Conservation (phyloP, 169 alveolate genomes). For the Cryptosporidium viatorum region DNA sequence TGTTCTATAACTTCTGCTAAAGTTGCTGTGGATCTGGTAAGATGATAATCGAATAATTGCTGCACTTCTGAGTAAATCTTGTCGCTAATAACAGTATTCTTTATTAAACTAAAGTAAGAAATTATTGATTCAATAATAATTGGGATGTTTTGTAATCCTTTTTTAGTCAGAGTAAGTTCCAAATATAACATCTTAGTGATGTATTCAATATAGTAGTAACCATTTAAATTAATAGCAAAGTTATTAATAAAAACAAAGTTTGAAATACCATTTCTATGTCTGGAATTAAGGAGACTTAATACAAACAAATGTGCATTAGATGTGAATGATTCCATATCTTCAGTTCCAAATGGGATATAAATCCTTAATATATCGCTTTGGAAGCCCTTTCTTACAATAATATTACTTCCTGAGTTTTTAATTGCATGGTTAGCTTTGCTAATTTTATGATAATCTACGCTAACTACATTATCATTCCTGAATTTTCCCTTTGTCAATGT, state of each 20-base stretch:
- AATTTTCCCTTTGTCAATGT: background rate
- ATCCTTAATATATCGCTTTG: background rate
- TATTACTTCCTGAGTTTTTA: background rate
- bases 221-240: background rate
- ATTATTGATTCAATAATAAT: background rate
- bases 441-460: background rate
- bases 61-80: background rate
- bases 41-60: background rate
- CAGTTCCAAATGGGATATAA: background rate
- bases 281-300: background rate
- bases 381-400: background rate
- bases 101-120: background rate
- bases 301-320: background rate
- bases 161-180: background rate
- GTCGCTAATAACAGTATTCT: background rate
- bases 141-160: background rate
- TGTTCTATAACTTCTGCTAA: background rate
- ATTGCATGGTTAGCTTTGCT: background rate
- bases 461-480: background rate
- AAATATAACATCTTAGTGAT: background rate
- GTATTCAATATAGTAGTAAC: background rate
- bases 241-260: conserved; percentile 25
- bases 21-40: background rate
- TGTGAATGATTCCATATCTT: background rate
- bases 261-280: conserved; percentile 18